Evolutionary conservation across 768 basidiomycete species (phyloP).

Genomic region (Solioccasus polychromus): DNA sequence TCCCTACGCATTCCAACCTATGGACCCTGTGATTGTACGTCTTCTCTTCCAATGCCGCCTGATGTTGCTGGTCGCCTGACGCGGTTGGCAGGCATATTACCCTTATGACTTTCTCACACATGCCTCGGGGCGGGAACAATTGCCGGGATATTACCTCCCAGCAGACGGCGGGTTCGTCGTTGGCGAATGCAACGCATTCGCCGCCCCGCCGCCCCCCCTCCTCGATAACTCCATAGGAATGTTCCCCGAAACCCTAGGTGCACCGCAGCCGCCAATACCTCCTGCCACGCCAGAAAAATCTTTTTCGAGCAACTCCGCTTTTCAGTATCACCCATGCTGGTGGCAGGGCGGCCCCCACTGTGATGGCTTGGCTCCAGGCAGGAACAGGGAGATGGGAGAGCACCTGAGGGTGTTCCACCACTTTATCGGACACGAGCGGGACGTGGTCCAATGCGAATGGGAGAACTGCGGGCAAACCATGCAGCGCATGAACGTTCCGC

Average conservation of each 20-base stretch:
- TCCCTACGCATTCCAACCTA: background rate
- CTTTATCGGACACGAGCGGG: conserved; percentile 28
- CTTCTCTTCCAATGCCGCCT: background rate
- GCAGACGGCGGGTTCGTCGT: background rate
- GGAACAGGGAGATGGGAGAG: conserved; percentile 30
- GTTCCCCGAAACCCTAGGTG: background rate
- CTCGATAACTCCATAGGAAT: background rate
- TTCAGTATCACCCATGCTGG: conserved; percentile 14
- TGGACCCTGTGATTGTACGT: conserved; percentile 9
- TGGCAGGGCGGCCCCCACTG: conserved; percentile 25
- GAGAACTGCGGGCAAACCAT: conserved; percentile 18
- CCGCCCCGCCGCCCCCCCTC: background rate
- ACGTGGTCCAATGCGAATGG: conserved; percentile 24
- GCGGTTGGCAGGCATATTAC: conserved; percentile 11
- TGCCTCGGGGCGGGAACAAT: background rate
- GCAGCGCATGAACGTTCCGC: conserved; percentile 31
- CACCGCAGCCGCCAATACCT: conserved; percentile 15
- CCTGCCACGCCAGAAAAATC: conserved; percentile 9
- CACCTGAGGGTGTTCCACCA: conserved; percentile 19
- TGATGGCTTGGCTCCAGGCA: conserved; percentile 24
- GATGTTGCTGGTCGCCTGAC: conserved; percentile 1
- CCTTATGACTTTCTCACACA: background rate
- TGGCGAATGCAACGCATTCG: background rate
- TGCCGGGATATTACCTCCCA: background rate
- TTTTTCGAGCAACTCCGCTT: background rate